A percentile compares a stretch with the other conserved stretches of the same genome.
Evolutionary conservation across 2,329 filamentous ascomycete species (phyloP).

Genomic region (Colletotrichum plurivorum): DNA sequence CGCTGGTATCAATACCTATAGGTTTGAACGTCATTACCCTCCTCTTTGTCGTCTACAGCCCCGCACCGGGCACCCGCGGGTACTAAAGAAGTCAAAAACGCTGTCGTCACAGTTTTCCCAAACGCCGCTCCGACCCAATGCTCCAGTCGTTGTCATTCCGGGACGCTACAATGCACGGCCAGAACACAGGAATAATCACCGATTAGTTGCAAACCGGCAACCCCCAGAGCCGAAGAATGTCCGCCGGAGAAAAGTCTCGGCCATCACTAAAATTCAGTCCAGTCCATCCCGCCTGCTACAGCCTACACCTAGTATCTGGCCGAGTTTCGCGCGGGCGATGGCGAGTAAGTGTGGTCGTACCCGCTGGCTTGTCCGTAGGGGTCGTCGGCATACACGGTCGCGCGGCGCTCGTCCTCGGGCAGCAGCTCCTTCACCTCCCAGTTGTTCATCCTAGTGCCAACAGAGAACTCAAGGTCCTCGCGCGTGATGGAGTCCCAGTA

Average conservation of each 20-base stretch:
- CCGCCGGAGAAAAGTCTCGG: neutral
- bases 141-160: constrained; percentile 14
- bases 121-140: constrained; percentile 34
- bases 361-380: constrained; percentile 70
- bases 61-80: constrained; percentile 9
- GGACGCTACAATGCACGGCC: neutral
- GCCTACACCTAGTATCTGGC: constrained; percentile 57
- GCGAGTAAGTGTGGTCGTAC: constrained; percentile 68
- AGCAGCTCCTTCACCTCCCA: constrained; percentile 98
- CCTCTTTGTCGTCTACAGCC: constrained; percentile 14
- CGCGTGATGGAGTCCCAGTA: constrained; percentile 99
- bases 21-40: constrained; percentile 19
- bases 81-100: constrained; percentile 14
- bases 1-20: constrained; percentile 23
- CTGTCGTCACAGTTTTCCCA: constrained; percentile 22
- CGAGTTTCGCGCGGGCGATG: constrained; percentile 58
- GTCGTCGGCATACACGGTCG: constrained; percentile 80
- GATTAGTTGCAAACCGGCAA: neutral
- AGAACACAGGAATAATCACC: neutral
- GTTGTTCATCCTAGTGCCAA: constrained; percentile 94
- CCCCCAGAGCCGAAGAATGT: neutral
- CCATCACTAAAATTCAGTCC: neutral
- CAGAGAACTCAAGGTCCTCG: constrained; percentile 98
- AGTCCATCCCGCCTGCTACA: neutral
- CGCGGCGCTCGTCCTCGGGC: constrained; percentile 83